Percentiles rank a stretch among this genome's conserved stretches.
Evolutionary conservation across 2,329 filamentous ascomycete species (phyloP).

Genomic region (Juglanconis sp.): DNA sequence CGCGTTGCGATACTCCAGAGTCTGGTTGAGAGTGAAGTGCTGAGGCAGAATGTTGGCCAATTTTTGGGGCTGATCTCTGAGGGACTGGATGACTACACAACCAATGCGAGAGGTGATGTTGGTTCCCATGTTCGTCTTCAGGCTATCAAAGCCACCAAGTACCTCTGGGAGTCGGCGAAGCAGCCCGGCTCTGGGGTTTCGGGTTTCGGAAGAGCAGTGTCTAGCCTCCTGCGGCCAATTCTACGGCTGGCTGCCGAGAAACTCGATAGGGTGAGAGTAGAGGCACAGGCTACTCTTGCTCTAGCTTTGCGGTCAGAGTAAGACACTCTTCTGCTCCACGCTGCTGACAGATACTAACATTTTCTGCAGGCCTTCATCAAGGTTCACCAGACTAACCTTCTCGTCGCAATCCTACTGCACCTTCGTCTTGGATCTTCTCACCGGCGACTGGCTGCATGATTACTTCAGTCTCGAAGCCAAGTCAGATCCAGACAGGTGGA

Average conservation of each 20-base stretch:
- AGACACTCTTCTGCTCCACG: neutral
- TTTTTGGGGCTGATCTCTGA: slow-evolving; percentile 49
- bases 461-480: slow-evolving; percentile 34
- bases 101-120: slow-evolving; percentile 82
- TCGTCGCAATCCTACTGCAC: slow-evolving; percentile 61
- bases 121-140: slow-evolving; percentile 82
- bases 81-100: slow-evolving; percentile 84
- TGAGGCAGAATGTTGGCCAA: slow-evolving; percentile 36
- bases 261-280: slow-evolving; percentile 76
- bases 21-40: slow-evolving; percentile 44
- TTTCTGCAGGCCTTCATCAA: slow-evolving; percentile 30
- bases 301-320: slow-evolving; percentile 20
- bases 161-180: slow-evolving; percentile 44
- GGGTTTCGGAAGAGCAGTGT: neutral
- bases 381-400: slow-evolving; percentile 41
- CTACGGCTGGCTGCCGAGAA: slow-evolving; percentile 81
- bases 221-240: slow-evolving; percentile 44
- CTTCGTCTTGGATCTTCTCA: slow-evolving; percentile 47
- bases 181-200: neutral
- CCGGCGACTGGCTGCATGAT: slow-evolving; percentile 33
- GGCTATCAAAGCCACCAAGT: slow-evolving; percentile 72
- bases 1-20: slow-evolving; percentile 54
- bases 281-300: slow-evolving; percentile 56
- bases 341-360: neutral
- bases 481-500: slow-evolving; percentile 36